These are phyloP conservation scores for Epipyxis sp. DNA, from an alignment of 108 stramenopile genomes.

Conservation along the genomic window DNA sequence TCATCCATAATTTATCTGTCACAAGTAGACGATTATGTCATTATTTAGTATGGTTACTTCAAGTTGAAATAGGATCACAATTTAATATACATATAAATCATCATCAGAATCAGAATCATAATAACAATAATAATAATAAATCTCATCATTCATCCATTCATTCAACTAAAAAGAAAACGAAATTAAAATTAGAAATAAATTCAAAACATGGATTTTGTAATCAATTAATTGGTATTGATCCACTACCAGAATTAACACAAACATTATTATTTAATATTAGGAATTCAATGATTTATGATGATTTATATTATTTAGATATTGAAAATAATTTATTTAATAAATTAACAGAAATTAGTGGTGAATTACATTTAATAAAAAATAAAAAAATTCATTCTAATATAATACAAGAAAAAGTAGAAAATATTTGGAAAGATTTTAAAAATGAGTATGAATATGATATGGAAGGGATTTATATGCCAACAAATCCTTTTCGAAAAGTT, in stretches of 20 bases:
- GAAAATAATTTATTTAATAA: background rate
- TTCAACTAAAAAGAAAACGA: background rate
- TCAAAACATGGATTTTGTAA: slow-evolving; percentile 3
- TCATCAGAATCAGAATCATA: background rate
- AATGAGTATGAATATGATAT: too few species aligned
- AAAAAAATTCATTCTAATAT: too few species aligned
- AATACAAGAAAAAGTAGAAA: too few species aligned
- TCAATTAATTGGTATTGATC: slow-evolving; percentile 7
- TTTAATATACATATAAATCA: too few species aligned
- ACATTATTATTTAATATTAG: background rate
- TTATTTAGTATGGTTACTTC: slow-evolving; percentile 1
- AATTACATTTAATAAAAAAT: background rate
- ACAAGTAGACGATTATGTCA: background rate
- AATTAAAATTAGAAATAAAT: background rate
- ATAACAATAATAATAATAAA: background rate
- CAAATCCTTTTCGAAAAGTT: too few species aligned
- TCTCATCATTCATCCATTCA: too few species aligned
- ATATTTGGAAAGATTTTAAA: too few species aligned
- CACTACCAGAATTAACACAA: background rate
- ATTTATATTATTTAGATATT: background rate
- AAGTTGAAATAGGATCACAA: background rate
- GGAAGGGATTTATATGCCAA: too few species aligned
- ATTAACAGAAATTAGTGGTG: background rate
- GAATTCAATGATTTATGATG: background rate
- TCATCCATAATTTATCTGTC: background rate